A percentile compares a stretch with the other conserved stretches of the same genome.
Conservation (phyloP, 352 stramenopile genomes). For the Phytophthora sansomeana region DNA sequence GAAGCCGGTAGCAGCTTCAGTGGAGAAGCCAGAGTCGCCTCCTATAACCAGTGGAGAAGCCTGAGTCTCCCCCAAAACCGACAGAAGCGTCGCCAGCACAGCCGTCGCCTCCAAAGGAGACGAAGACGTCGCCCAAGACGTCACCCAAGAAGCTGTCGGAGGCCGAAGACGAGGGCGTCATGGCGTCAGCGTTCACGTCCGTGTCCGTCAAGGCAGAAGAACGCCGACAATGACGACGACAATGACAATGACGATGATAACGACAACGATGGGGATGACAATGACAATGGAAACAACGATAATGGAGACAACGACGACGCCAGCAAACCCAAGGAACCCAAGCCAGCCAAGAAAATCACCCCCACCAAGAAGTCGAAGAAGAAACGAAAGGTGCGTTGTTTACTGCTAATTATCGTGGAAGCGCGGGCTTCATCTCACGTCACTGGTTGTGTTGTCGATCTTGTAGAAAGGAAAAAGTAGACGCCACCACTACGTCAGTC, state of each 20-base stretch:
- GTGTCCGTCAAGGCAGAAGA: constrained; percentile 37
- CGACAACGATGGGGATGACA: constrained; percentile 28
- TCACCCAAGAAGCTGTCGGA: constrained; percentile 35
- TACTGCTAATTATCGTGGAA: constrained; percentile 12
- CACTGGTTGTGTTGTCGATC: constrained; percentile 10
- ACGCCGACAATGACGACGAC: constrained; percentile 43
- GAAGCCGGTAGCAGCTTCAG: constrained; percentile 21
- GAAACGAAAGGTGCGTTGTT: constrained; percentile 69
- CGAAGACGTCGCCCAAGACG: constrained; percentile 27
- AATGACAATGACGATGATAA: constrained; percentile 49
- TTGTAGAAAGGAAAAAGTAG: constrained; percentile 61
- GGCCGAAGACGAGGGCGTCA: constrained; percentile 23
- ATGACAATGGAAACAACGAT: constrained; percentile 17
- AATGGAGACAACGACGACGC: constrained; percentile 20
- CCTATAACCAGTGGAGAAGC: not conserved
- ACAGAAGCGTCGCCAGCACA: constrained; percentile 15
- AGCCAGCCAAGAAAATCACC: constrained; percentile 38
- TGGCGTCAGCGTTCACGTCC: constrained; percentile 42
- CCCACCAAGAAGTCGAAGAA: constrained; percentile 72
- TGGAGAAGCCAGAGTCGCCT: too few relatives aligned
- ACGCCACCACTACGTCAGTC: constrained; percentile 28
- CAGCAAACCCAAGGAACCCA: constrained; percentile 34
- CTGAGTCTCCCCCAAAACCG: constrained; percentile 22
- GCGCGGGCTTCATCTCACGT: constrained; percentile 9
- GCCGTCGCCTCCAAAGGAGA: constrained; percentile 11